Evolutionary conservation across 2,329 filamentous ascomycete species (phyloP).

Genomic region (Escovopsis sp.): DNA sequence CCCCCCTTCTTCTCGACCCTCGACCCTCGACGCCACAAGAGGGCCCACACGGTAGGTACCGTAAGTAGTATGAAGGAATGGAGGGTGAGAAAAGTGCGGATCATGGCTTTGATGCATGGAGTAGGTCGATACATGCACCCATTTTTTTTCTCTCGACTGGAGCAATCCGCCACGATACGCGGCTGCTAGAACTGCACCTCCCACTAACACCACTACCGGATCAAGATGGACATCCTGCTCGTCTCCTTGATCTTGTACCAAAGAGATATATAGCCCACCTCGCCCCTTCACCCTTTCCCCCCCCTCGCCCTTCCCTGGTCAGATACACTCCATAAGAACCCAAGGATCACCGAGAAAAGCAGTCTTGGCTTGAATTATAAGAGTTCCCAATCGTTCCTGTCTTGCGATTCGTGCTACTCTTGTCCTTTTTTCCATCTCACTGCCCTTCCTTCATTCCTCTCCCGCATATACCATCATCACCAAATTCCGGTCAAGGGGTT

Average conservation of each 20-base stretch:
- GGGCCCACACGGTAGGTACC: neutral
- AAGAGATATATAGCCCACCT: conserved; percentile 1
- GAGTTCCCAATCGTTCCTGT: too few species aligned
- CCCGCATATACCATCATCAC: too few species aligned
- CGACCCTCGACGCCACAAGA: too few species aligned
- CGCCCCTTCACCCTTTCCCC: conserved; percentile 2
- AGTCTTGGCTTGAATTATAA: too few species aligned
- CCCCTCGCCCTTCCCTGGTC: neutral
- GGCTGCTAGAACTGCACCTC: conserved; percentile 2
- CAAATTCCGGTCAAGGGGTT: too few species aligned
- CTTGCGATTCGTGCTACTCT: too few species aligned
- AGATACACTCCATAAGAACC: neutral
- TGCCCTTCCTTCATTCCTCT: too few species aligned
- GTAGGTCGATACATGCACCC: too few species aligned
- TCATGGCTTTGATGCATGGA: too few species aligned
- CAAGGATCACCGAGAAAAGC: too few species aligned
- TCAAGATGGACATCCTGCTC: conserved; percentile 5
- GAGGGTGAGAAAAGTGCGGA: too few species aligned
- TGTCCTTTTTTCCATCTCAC: too few species aligned
- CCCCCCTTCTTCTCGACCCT: neutral
- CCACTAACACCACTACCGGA: conserved; percentile 6
- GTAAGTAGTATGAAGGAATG: neutral
- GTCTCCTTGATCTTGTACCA: conserved; percentile 3
- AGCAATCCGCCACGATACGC: conserved; percentile 3
- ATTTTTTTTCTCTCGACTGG: neutral